phyloP scores from a whole-genome alignment of 2,329 filamentous ascomycete species.

The Cladophialophora exuberans region DNA sequence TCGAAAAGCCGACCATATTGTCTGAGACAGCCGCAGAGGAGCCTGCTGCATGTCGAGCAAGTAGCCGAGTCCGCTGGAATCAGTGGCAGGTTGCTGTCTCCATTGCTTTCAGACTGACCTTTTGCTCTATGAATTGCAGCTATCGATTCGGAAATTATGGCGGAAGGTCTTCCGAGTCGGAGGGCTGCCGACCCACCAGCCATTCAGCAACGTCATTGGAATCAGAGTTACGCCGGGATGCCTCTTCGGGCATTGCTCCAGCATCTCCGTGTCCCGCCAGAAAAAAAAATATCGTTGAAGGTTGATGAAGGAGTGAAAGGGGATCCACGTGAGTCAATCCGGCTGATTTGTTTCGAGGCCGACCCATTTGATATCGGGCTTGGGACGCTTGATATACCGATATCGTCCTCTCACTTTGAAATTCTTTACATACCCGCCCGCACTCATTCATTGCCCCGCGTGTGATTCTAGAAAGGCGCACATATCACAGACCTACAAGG shows the following conservation, averaged over 20 bases:
- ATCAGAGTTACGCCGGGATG: constrained; percentile 11
- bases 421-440: too few species aligned
- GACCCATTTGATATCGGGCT: background rate
- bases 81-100: background rate
- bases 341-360: background rate
- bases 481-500: background rate
- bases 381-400: background rate
- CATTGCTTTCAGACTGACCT: background rate
- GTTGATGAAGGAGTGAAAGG: too few species aligned
- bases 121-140: background rate
- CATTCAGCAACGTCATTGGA: background rate
- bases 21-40: constrained; percentile 33
- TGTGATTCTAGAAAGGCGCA: background rate
- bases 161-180: constrained; percentile 14
- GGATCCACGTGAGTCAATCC: background rate
- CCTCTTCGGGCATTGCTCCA: constrained; percentile 12
- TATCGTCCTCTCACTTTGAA: background rate
- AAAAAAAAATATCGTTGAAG: too few species aligned
- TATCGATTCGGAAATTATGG: background rate
- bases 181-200: background rate
- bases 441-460: background rate
- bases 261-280: too few species aligned
- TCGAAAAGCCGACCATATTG: constrained; percentile 34
- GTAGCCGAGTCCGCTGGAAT: background rate
- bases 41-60: constrained; percentile 34